Conservation (phyloP, 768 basidiomycete species). For the Psilocybe sp. region DNA sequence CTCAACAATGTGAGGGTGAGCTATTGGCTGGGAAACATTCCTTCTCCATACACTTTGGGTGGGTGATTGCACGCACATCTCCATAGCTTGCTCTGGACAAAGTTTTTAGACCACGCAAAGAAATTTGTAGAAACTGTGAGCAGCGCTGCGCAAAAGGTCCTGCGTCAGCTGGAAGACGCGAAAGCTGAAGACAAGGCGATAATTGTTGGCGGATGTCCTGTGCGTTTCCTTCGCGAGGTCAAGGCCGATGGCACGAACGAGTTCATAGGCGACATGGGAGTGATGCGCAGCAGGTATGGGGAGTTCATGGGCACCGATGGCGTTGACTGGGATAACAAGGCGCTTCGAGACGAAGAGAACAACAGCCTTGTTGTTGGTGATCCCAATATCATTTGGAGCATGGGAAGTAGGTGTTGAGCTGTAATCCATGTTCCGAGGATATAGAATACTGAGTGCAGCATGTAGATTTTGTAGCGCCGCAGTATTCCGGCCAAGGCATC, state of each 20-base stretch:
- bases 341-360: constrained; percentile 36
- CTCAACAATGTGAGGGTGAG: constrained; percentile 47
- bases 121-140: constrained; percentile 20
- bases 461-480: constrained; percentile 59
- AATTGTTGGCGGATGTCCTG: constrained; percentile 40
- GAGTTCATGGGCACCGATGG: constrained; percentile 25
- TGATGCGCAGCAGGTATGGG: constrained; percentile 30
- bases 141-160: constrained; percentile 20
- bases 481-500: constrained; percentile 66
- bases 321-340: constrained; percentile 34
- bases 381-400: constrained; percentile 40
- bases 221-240: constrained; percentile 49
- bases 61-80: constrained; percentile 1
- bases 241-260: constrained; percentile 48
- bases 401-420: constrained; percentile 15
- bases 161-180: constrained; percentile 25
- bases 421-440: no score
- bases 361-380: constrained; percentile 40
- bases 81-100: not conserved
- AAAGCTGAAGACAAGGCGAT: constrained; percentile 19
- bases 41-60: constrained; percentile 47
- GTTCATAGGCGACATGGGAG: constrained; percentile 43
- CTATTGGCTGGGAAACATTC: constrained; percentile 40
- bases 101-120: constrained; percentile 23
- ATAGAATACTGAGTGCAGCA: no score